phyloP scores from a whole-genome alignment of 345 rosid species.

The Gossypium australe region DNA sequence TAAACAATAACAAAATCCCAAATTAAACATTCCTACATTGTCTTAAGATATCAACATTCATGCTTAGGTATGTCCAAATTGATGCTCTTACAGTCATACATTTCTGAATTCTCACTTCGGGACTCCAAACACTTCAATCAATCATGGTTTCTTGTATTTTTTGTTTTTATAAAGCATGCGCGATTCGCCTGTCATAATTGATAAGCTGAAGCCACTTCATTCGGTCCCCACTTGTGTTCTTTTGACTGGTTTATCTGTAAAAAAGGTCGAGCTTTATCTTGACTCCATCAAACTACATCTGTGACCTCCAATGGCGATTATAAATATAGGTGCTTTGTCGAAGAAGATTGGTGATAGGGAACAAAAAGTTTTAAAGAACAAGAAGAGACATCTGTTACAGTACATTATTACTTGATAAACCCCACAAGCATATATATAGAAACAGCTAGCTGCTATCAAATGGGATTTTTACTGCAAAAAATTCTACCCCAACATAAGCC shows the following conservation, averaged over 20 bases:
- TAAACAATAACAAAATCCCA: neutral
- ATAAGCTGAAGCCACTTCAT: neutral
- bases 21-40: neutral
- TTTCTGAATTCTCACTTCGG: neutral
- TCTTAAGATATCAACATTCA: neutral
- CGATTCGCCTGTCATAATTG: neutral
- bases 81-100: neutral
- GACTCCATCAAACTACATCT: neutral
- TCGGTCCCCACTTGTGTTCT: neutral
- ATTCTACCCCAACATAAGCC: neutral
- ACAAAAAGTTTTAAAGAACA: neutral
- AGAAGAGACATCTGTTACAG: neutral
- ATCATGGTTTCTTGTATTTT: neutral
- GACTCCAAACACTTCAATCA: neutral
- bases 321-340: neutral
- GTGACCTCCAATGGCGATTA: too few species aligned
- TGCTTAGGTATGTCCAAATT: neutral
- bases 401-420: neutral
- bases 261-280: neutral
- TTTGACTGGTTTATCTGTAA: neutral
- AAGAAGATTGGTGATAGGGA: neutral
- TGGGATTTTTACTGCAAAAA: neutral
- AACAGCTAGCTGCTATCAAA: neutral
- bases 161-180: conserved; percentile 12
- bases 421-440: neutral